Percentiles rank a stretch among this genome's conserved stretches.
Evolutionary conservation across 2,329 filamentous ascomycete species (phyloP).

Genomic region (Colletotrichum tropicale): DNA sequence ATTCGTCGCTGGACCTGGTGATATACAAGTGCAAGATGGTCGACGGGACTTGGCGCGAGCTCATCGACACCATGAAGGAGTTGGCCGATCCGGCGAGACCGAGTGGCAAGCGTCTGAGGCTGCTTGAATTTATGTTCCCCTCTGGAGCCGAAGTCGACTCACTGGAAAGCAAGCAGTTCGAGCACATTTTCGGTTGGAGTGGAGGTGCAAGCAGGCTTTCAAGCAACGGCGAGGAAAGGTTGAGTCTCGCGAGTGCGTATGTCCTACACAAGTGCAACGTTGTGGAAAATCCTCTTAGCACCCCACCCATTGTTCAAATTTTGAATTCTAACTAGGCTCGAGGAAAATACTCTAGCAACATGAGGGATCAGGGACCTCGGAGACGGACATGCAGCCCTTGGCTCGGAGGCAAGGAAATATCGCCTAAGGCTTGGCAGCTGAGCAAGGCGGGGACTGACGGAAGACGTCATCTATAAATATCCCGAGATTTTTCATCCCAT

Average conservation of each 20-base stretch:
- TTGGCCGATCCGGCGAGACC: neutral
- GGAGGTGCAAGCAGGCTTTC: neutral
- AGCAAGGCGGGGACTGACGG: neutral
- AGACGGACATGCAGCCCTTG: neutral
- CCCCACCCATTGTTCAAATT: neutral
- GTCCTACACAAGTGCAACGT: fast-evolving
- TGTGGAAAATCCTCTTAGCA: neutral
- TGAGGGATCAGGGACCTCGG: neutral
- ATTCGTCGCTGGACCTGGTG: neutral
- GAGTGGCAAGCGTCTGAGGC: neutral
- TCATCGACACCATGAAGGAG: neutral
- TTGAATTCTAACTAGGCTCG: neutral
- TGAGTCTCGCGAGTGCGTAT: neutral
- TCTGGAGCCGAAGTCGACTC: neutral
- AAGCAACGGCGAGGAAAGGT: neutral
- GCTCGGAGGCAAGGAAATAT: neutral
- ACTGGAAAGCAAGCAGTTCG: neutral
- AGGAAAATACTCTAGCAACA: neutral
- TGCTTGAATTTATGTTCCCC: neutral
- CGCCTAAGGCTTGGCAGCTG: neutral
- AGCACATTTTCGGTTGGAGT: too few species aligned
- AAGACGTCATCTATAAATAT: neutral
- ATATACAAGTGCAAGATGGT: neutral
- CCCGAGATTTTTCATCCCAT: neutral
- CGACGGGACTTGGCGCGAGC: neutral